Evolutionary conservation across 495 filamentous ascomycete species (phyloP), one percentile per base, ranked within the genome.

Genomic region (Pseudoneurospora amorphoporcata): DNA sequence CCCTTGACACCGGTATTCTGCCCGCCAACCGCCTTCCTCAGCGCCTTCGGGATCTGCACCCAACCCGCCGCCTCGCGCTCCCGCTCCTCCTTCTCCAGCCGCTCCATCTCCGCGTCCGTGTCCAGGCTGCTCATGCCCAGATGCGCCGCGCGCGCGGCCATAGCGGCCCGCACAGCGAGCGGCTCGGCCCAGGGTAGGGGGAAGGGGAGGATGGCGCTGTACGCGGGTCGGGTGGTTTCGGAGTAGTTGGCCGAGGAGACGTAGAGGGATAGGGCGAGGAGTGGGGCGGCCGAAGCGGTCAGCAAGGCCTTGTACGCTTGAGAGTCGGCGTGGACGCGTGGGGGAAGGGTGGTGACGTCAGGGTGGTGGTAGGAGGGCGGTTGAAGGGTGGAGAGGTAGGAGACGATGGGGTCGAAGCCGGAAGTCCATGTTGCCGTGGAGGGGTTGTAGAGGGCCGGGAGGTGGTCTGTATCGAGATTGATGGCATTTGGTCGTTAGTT

Each of bases 191-290:
- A 98, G 77, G 92, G 91, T 69, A 91, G 87, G 9, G 95, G 92
- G 85, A 94, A 94, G 29, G 90, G 89, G 39, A 97, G 88, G 72
- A 97, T 87, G 4, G 83, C 79, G 71, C 88, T 90, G 83, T 91
- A 95, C 40, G 92, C 89, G 9, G 93, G 92, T 8, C 91, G 89
- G 41, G 93, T 97, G 43, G 84, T 79, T 68, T 81, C 77, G 72
- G 86, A 84, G 85, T 94, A 99, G 82, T 97, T 98, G 72, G 91
- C 87, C 74, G 89, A 90, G 45, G 93, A 95, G 77, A 94, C 90
- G 82, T 95, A 98, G 75, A 99, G 90, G 70, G 88, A 94, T 75
- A 95, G 88, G 74, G 92, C 89, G 75, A 95, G 74, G 70, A 96
- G 88, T 29, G 88, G 84, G 75, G 88, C 84, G 58, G 87, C 90